phyloP scores from a whole-genome alignment of 2,329 filamentous ascomycete species.

The Aspergillus ustus region DNA sequence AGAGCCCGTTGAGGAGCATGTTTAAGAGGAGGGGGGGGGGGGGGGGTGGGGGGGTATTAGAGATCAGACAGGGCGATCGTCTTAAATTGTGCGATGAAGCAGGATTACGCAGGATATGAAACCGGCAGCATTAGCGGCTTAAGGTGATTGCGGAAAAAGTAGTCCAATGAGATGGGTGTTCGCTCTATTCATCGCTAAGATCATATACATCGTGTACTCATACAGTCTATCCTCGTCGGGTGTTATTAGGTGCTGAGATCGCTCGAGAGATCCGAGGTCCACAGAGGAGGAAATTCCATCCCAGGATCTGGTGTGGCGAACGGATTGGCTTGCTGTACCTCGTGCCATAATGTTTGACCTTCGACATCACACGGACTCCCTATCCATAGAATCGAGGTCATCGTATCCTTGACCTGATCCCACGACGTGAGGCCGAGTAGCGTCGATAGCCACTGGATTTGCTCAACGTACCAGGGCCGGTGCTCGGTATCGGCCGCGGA shows the following conservation, averaged over 20 bases:
- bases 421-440: not conserved
- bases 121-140: too few relatives aligned
- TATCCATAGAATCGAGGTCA: not conserved
- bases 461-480: constrained; percentile 2
- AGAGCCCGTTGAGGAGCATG: too few relatives aligned
- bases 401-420: constrained; percentile 2
- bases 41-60: too few relatives aligned
- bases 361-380: constrained; percentile 1
- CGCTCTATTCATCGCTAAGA: not conserved
- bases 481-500: not conserved
- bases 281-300: not conserved
- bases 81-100: too few relatives aligned
- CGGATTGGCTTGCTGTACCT: not conserved
- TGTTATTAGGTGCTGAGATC: not conserved
- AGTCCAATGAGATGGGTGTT: not conserved
- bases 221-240: not conserved
- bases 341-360: not conserved
- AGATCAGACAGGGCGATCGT: too few relatives aligned
- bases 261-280: not conserved
- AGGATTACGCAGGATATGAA: too few relatives aligned
- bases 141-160: too few relatives aligned
- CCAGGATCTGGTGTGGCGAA: not conserved
- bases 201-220: not conserved
- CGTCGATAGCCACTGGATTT: not conserved
- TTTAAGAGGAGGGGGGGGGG: too few relatives aligned